Conservation (phyloP, 2,329 filamentous ascomycete genomes). For the Epichloe sylvatica region DNA sequence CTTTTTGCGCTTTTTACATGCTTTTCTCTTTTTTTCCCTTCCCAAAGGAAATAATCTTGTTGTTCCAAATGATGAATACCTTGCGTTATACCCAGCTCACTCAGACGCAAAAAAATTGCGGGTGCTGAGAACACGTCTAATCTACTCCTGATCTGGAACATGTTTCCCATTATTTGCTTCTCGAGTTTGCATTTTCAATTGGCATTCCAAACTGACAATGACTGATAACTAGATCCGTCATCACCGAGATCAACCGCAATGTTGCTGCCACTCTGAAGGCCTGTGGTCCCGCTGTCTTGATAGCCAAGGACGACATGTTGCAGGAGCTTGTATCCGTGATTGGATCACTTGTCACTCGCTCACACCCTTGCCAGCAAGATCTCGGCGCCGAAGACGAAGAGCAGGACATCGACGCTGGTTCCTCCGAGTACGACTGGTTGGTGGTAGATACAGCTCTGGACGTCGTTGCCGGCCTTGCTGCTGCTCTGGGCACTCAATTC, state of each 20-base stretch:
- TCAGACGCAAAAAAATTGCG: constrained; percentile 74
- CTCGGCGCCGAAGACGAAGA: constrained; percentile 70
- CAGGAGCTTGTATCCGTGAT: constrained; percentile 65
- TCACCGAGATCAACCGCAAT: constrained; percentile 92
- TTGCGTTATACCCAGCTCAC: constrained; percentile 99
- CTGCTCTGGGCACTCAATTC: constrained; percentile 69
- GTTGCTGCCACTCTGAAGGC: constrained; percentile 80
- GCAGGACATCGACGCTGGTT: constrained; percentile 56
- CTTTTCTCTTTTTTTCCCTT: constrained; percentile 3
- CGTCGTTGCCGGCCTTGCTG: constrained; percentile 70
- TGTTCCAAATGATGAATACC: constrained; percentile 62
- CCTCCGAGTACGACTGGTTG: constrained; percentile 95
- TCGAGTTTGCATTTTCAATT: neutral
- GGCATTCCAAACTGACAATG: neutral
- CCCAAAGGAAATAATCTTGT: neutral
- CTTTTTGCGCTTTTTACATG: neutral
- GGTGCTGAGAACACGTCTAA: constrained; percentile 71
- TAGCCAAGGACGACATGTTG: constrained; percentile 52
- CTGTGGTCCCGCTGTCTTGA: constrained; percentile 74
- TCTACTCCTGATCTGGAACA: constrained; percentile 22
- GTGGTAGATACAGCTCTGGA: constrained; percentile 90
- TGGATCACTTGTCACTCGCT: constrained; percentile 68
- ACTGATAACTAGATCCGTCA: constrained; percentile 48
- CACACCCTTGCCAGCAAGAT: constrained; percentile 87
- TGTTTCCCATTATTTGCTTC: constrained; percentile 7